Percentiles rank a stretch among this genome's conserved stretches.
These are phyloP conservation scores for Trichocladium antarcticum DNA, from an alignment of 495 filamentous ascomycete genomes.

Conservation along the genomic window DNA sequence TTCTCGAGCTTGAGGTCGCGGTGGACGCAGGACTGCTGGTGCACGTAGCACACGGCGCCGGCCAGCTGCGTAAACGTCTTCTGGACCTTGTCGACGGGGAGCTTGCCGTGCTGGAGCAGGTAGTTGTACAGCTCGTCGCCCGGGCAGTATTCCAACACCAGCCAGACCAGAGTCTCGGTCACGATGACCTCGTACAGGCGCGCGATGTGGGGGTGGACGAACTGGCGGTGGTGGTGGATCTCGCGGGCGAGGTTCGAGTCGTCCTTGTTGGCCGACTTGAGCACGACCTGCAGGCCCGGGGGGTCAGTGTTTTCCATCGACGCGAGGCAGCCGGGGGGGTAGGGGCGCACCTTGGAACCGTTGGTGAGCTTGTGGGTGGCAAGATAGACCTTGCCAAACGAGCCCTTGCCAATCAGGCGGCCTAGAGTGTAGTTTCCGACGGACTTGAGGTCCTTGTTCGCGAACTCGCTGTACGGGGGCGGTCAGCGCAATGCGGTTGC, in stretches of 20 bases:
- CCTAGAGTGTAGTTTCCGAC: constrained; percentile 94
- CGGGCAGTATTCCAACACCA: constrained; percentile 93
- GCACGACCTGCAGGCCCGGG: constrained; percentile 58
- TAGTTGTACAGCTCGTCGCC: constrained; percentile 97
- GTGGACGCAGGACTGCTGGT: constrained; percentile 91
- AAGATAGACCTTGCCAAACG: constrained; percentile 96
- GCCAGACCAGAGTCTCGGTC: constrained; percentile 87
- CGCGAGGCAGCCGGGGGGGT: background rate
- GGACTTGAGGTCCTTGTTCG: constrained; percentile 74
- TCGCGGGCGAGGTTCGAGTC: constrained; percentile 92
- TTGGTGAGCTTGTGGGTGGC: constrained; percentile 96
- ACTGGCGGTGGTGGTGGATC: constrained; percentile 97
- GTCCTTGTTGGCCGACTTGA: constrained; percentile 93
- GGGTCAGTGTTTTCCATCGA: background rate
- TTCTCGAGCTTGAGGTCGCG: constrained; percentile 96
- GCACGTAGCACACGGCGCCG: constrained; percentile 90
- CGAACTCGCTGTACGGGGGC: constrained; percentile 64
- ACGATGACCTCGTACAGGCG: constrained; percentile 95
- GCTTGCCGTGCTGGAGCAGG: constrained; percentile 70
- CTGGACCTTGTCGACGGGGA: constrained; percentile 82
- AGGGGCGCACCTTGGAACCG: constrained; percentile 74
- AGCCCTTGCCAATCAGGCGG: constrained; percentile 87
- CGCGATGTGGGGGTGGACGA: constrained; percentile 94
- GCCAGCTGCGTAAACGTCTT: constrained; percentile 93
- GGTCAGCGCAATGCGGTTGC: constrained; percentile 11